Conservation (phyloP, 345 rosid species). For the Aurinia saxatilis region DNA sequence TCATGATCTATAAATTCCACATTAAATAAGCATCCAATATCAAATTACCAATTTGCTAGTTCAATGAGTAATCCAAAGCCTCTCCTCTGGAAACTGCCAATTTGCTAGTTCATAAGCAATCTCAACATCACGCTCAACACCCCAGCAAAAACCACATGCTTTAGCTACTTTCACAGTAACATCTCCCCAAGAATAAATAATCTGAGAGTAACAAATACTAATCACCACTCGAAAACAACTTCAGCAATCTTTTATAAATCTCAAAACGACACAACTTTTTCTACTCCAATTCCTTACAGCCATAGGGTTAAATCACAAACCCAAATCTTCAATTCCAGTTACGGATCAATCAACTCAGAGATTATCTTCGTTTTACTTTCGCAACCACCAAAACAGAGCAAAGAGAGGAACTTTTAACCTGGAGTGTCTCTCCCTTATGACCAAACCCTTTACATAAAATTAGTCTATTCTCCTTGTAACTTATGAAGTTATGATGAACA, state of each 20-base stretch:
- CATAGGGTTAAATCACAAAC: too few species aligned
- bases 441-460: conserved; percentile 88
- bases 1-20: too few species aligned
- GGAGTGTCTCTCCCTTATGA: conserved; percentile 71
- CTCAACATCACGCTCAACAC: conserved; percentile 94
- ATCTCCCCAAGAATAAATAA: conserved; percentile 73
- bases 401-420: conserved; percentile 18
- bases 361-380: too few species aligned
- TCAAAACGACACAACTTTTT: background rate
- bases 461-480: too few species aligned
- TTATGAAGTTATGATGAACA: too few species aligned
- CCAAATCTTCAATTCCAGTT: background rate
- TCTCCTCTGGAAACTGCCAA: conserved; percentile 71
- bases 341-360: too few species aligned
- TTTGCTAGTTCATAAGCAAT: conserved; percentile 95
- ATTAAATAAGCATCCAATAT: too few species aligned
- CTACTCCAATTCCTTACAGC: background rate
- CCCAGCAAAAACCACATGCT: conserved; percentile 89
- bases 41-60: too few species aligned
- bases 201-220: conserved; percentile 38
- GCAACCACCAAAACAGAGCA: conserved; percentile 6
- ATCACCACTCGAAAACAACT: too few species aligned
- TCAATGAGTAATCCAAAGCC: conserved; percentile 87
- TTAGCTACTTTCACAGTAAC: conserved; percentile 82
- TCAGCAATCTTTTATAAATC: background rate